Evolutionary conservation across 2,329 filamentous ascomycete genomes (phyloP).

Genomic region (Diplodia mutila): DNA sequence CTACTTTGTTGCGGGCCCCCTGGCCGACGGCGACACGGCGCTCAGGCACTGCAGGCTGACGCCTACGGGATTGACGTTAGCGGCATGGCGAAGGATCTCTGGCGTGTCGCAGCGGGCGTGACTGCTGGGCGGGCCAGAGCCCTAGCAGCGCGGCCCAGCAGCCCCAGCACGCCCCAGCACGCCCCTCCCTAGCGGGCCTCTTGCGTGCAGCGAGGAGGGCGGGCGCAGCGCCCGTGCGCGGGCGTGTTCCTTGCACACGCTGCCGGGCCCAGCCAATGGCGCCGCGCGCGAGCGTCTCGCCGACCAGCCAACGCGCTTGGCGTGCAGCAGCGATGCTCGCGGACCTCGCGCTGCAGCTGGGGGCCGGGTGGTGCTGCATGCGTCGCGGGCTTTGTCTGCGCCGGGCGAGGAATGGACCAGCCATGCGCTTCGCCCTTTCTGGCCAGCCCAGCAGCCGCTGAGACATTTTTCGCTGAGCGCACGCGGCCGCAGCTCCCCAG

Average conservation of each 20-base stretch:
- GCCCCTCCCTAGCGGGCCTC: constrained; percentile 6
- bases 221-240: constrained; percentile 10
- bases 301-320: constrained; percentile 20
- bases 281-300: constrained; percentile 5
- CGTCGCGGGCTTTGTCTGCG: constrained; percentile 8
- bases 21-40: constrained; percentile 21
- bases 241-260: background rate
- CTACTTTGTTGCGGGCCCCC: constrained; percentile 23
- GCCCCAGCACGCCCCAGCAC: constrained; percentile 3
- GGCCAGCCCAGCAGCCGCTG: background rate
- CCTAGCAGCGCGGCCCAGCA: constrained; percentile 16
- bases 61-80: constrained; percentile 23
- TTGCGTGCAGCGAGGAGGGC: constrained; percentile 20
- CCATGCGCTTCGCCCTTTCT: constrained; percentile 13
- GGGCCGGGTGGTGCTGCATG: constrained; percentile 20
- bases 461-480: constrained; percentile 6
- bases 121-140: constrained; percentile 21
- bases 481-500: background rate
- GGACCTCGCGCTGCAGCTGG: constrained; percentile 15
- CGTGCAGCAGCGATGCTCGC: constrained; percentile 20
- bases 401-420: constrained; percentile 14
- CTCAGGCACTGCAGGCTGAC: constrained; percentile 23
- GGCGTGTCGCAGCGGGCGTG: constrained; percentile 15
- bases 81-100: constrained; percentile 21
- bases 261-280: background rate